Evolutionary conservation across 176 grass and related monocot species (phyloP).

Genomic region (Cymbopogon citratus): DNA sequence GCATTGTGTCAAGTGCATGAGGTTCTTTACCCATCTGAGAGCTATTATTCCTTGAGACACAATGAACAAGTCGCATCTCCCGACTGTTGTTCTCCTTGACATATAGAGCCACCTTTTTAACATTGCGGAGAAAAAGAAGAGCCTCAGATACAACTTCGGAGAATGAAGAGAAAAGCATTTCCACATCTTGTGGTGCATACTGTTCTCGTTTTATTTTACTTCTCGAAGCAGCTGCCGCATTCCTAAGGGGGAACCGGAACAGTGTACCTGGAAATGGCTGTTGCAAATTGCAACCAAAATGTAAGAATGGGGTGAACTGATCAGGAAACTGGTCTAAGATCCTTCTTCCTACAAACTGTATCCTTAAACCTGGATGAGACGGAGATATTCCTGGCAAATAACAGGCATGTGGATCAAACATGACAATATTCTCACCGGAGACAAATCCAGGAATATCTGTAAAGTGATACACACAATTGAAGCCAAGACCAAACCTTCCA

Average conservation of each 20-base stretch:
- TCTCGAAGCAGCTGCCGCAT: constrained; percentile 73
- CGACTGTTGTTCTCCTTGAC: constrained; percentile 75
- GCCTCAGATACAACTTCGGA: constrained; percentile 82
- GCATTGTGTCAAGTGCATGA: constrained; percentile 60
- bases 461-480: constrained; percentile 99
- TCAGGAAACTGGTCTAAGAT: constrained; percentile 98
- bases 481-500: constrained; percentile 94
- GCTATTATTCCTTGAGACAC: constrained; percentile 57
- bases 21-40: constrained; percentile 54
- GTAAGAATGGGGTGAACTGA: constrained; percentile 92
- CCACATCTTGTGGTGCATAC: constrained; percentile 83
- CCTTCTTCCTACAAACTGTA: constrained; percentile 81
- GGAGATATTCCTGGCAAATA: constrained; percentile 97
- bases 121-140: constrained; percentile 82
- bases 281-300: constrained; percentile 90
- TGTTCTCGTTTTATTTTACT: constrained; percentile 97
- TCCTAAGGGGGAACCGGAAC: constrained; percentile 96
- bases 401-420: constrained; percentile 94
- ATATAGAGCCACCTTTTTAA: constrained; percentile 80
- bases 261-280: constrained; percentile 88
- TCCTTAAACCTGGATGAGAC: constrained; percentile 91
- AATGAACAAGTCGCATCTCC: constrained; percentile 72
- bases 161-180: constrained; percentile 82
- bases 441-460: constrained; percentile 98
- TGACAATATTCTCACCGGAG: constrained; percentile 96